Evolutionary conservation across 129 eudicot species (phyloP).

Genomic region (Scalesia atractyloides): DNA sequence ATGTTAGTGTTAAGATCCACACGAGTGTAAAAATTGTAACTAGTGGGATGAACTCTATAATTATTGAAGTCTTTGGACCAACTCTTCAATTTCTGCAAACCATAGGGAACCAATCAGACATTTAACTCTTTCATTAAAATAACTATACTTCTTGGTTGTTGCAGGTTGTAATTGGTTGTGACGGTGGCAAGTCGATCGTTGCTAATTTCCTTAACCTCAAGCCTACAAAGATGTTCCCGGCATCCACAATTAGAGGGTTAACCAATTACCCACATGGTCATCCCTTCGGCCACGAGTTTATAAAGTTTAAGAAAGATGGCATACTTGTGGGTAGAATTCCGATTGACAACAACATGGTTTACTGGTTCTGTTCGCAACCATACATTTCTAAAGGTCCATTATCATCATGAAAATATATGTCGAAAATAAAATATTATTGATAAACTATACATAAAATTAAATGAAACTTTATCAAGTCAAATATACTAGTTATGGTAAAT

Average conservation of each 20-base stretch:
- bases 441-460: too few species aligned
- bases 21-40: too few species aligned
- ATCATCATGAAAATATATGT: neutral
- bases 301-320: conserved; percentile 34
- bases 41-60: too few species aligned
- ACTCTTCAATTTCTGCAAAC: too few species aligned
- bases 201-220: conserved; percentile 52
- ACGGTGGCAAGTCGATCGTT: conserved; percentile 52
- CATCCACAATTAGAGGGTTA: conserved; percentile 47
- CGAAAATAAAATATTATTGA: too few species aligned
- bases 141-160: neutral
- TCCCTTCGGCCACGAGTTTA: conserved; percentile 37
- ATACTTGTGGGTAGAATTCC: conserved; percentile 49
- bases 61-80: too few species aligned
- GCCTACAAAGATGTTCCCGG: conserved; percentile 39
- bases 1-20: too few species aligned
- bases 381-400: conserved; percentile 18
- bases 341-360: conserved; percentile 42
- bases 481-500: too few species aligned
- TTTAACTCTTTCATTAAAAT: too few species aligned
- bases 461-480: too few species aligned
- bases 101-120: too few species aligned
- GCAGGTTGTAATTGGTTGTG: conserved; percentile 69
- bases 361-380: conserved; percentile 51
- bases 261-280: conserved; percentile 65